Percentiles rank a stretch among this genome's conserved stretches.
Conservation (phyloP, 352 stramenopile species). For the Phytophthora sp. region DNA sequence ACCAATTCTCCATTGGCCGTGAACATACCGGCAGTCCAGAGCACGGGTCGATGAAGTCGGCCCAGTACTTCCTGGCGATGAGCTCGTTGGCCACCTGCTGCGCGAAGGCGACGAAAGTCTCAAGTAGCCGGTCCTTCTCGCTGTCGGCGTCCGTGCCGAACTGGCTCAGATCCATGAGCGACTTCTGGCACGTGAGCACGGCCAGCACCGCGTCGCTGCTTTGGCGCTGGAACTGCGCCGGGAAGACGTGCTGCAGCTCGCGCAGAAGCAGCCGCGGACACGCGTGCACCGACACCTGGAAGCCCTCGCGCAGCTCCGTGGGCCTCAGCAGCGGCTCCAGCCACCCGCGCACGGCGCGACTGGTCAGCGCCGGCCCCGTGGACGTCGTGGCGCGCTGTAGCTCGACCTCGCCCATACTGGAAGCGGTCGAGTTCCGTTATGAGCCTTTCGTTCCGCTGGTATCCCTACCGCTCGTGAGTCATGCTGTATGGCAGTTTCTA, state of each 20-base stretch:
- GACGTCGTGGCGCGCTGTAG: neutral
- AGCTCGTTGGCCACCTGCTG: slow-evolving; percentile 86
- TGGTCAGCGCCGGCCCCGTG: neutral
- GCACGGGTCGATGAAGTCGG: slow-evolving; percentile 98
- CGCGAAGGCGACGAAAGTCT: slow-evolving; percentile 95
- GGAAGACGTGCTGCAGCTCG: slow-evolving; percentile 87
- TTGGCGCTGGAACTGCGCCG: slow-evolving; percentile 46
- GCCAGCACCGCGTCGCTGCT: slow-evolving; percentile 68
- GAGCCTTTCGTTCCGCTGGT: slow-evolving; percentile 6
- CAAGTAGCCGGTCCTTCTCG: slow-evolving; percentile 97
- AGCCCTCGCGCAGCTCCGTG: slow-evolving; percentile 63
- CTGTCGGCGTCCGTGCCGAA: slow-evolving; percentile 93
- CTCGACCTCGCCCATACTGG: slow-evolving; percentile 12
- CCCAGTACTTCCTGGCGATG: slow-evolving; percentile 88
- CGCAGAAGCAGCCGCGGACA: slow-evolving; percentile 76
- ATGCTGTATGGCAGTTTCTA: too few relatives aligned
- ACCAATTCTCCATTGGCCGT: too few relatives aligned
- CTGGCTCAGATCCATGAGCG: slow-evolving; percentile 94
- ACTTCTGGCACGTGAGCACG: slow-evolving; percentile 94
- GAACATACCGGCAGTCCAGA: slow-evolving; percentile 92
- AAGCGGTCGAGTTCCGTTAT: neutral
- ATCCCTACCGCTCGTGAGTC: too few relatives aligned
- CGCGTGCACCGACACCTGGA: slow-evolving; percentile 83
- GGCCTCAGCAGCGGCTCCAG: slow-evolving; percentile 55
- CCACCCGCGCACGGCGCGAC: slow-evolving; percentile 22